A percentile compares a stretch with the other conserved stretches of the same genome.
These are phyloP conservation scores for Aspergillus proliferans DNA, from an alignment of 2,329 filamentous ascomycete species.

Conservation along the genomic window DNA sequence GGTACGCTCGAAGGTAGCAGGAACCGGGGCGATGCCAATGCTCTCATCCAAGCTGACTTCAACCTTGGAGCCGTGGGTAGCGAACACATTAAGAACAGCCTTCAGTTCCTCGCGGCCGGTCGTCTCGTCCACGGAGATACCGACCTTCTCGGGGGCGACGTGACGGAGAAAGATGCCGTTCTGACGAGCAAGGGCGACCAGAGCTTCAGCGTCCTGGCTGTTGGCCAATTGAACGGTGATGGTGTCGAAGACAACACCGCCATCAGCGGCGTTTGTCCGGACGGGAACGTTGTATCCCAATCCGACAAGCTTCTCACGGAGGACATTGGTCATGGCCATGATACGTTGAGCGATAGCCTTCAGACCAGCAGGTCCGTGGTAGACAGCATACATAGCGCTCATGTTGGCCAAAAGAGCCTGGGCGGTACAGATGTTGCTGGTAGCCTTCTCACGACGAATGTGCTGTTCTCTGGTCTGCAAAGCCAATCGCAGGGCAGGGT, in stretches of 20 bases:
- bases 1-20: conserved; percentile 58
- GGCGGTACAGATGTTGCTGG: conserved; percentile 94
- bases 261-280: conserved; percentile 51
- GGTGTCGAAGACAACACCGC: conserved; percentile 69
- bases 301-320: conserved; percentile 59
- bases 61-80: conserved; percentile 35
- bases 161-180: conserved; percentile 58
- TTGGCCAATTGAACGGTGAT: conserved; percentile 58
- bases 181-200: conserved; percentile 47
- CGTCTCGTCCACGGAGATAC: conserved; percentile 75
- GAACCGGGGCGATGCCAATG: conserved; percentile 37
- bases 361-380: conserved; percentile 80
- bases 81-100: conserved; percentile 54
- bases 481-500: conserved; percentile 73
- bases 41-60: conserved; percentile 27
- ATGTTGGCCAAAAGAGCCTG: conserved; percentile 93
- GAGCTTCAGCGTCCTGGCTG: conserved; percentile 46
- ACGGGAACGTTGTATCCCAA: conserved; percentile 60
- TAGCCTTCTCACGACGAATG: conserved; percentile 92
- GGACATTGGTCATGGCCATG: conserved; percentile 62
- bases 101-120: conserved; percentile 52
- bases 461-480: conserved; percentile 94
- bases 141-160: conserved; percentile 55
- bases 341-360: conserved; percentile 76
- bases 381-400: conserved; percentile 89